A percentile compares a stretch with the other conserved stretches of the same genome.
phyloP scores from a whole-genome alignment of 352 stramenopile species.

The Globisporangium apiculatum region DNA sequence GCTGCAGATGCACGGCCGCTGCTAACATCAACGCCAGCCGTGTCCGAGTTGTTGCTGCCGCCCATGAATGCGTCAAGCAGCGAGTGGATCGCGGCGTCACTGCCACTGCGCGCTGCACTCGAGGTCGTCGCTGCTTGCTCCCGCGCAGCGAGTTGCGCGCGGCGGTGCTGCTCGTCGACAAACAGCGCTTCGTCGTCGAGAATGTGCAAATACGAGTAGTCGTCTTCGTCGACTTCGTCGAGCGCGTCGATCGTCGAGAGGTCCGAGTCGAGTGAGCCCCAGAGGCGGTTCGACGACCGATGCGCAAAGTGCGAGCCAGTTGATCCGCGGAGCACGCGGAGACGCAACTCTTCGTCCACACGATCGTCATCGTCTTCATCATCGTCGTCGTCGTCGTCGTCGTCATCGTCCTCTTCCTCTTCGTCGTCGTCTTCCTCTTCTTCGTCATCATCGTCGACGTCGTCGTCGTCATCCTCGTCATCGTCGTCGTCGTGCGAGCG shows the following conservation, averaged over 20 bases:
- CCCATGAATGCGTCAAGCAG: slow-evolving; percentile 12
- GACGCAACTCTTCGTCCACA: slow-evolving; percentile 45
- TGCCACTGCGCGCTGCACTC: not conserved
- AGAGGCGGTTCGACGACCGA: slow-evolving; percentile 39
- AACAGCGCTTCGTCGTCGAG: slow-evolving; percentile 61
- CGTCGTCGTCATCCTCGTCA: slow-evolving; percentile 13
- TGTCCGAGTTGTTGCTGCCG: not conserved
- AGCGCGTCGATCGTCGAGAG: slow-evolving; percentile 62
- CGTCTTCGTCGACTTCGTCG: slow-evolving; percentile 79
- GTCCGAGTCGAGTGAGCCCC: slow-evolving; percentile 67
- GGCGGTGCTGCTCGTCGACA: slow-evolving; percentile 45
- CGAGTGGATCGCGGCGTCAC: slow-evolving; percentile 4
- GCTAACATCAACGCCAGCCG: not conserved
- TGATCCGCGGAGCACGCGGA: slow-evolving; percentile 41
- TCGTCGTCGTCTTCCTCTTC: slow-evolving; percentile 64
- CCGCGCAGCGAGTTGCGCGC: slow-evolving; percentile 21
- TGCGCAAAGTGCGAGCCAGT: slow-evolving; percentile 22
- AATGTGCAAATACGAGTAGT: slow-evolving; percentile 77
- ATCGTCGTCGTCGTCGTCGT: slow-evolving; percentile 51
- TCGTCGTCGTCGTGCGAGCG: slow-evolving; percentile 36
- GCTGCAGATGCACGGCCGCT: not conserved
- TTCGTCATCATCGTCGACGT: slow-evolving; percentile 21
- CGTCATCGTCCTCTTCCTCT: slow-evolving; percentile 47
- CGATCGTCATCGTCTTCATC: slow-evolving; percentile 54
- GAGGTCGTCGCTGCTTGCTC: not conserved